A percentile compares a stretch with the other conserved stretches of the same genome.
Conservation (phyloP, 805 yeast genomes). For the Scheffersomyces amazonensis region DNA sequence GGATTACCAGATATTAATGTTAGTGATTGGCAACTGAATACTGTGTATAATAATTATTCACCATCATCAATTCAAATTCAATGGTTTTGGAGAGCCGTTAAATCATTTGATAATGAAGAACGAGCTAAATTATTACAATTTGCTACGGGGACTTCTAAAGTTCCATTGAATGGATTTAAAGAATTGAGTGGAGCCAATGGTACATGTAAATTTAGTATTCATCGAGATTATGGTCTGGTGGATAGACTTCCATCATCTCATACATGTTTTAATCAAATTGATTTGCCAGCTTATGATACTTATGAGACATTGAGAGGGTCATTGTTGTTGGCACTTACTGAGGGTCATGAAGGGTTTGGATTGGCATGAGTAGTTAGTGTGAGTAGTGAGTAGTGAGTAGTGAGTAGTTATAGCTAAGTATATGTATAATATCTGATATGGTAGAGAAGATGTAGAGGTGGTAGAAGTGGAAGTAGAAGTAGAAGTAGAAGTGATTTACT, state of each 20-base stretch:
- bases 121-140: slow-evolving; percentile 91
- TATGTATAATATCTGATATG: no score
- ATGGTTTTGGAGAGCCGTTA: slow-evolving; percentile 98
- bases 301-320: slow-evolving; percentile 84
- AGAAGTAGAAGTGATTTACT: no score
- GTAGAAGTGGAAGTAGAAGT: no score
- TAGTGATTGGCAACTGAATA: slow-evolving; percentile 90
- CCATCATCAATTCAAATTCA: slow-evolving; percentile 82
- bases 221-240: slow-evolving; percentile 79
- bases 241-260: slow-evolving; percentile 94
- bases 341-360: slow-evolving; percentile 96
- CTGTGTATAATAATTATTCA: slow-evolving; percentile 77
- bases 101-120: slow-evolving; percentile 90
- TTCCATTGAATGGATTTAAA: slow-evolving; percentile 90
- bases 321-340: slow-evolving; percentile 79
- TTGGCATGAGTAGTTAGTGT: slow-evolving; percentile 64
- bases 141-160: slow-evolving; percentile 96
- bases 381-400: no score
- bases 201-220: slow-evolving; percentile 80
- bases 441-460: no score
- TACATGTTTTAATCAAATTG: slow-evolving; percentile 94
- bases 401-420: not conserved
- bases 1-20: slow-evolving; percentile 97
- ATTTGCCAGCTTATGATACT: slow-evolving; percentile 86
- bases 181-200: slow-evolving; percentile 88